Conservation (phyloP, 768 basidiomycete genomes). For the Lanmaoa rubissima region DNA sequence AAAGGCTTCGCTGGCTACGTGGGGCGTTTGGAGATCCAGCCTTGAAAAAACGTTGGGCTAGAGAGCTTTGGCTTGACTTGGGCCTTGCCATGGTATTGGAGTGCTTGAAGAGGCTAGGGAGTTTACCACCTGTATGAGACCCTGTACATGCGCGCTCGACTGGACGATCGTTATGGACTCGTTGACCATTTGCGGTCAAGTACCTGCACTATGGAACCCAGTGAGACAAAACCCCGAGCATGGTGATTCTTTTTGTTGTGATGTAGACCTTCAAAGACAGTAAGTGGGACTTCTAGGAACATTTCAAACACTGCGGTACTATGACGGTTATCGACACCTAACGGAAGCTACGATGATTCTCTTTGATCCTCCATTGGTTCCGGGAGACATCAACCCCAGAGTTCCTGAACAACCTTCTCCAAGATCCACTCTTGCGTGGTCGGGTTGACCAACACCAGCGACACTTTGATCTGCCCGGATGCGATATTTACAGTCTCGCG, state of each 20-base stretch:
- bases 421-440: conserved; percentile 15
- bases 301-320: no score
- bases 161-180: no score
- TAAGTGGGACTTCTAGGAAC: no score
- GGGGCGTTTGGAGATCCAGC: no score
- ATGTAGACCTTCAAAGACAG: no score
- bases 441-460: conserved; percentile 3
- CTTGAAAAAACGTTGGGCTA: conserved; percentile 39
- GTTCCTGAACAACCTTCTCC: conserved; percentile 16
- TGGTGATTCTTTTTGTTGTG: no score
- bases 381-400: neutral
- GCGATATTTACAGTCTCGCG: neutral
- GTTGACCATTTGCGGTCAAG: no score
- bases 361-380: neutral
- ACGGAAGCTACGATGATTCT: no score
- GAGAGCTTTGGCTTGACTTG: conserved; percentile 66
- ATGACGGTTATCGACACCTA: no score
- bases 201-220: no score
- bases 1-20: conserved; percentile 32
- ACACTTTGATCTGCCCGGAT: conserved; percentile 17
- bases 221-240: no score
- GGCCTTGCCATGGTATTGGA: conserved; percentile 57
- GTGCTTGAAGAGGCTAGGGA: conserved; percentile 43
- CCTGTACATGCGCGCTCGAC: no score
- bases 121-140: conserved; percentile 15